Conservation (phyloP, 2,329 filamentous ascomycete species). For the Alternaria conjuncta region DNA sequence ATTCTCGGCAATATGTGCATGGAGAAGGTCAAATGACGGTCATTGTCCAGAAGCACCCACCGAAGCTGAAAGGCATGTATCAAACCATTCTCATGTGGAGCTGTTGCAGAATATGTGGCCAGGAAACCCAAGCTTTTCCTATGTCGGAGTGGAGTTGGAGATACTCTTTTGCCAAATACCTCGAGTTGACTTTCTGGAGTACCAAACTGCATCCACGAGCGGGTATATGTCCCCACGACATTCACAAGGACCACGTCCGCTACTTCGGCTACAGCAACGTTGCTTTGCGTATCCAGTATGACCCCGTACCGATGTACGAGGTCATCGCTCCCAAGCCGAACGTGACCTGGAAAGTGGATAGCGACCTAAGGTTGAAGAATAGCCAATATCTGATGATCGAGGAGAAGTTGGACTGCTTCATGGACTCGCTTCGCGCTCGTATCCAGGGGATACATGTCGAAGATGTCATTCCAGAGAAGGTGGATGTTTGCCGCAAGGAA, state of each 20-base stretch:
- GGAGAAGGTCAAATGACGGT: slow-evolving; percentile 93
- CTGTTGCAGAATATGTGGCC: slow-evolving; percentile 88
- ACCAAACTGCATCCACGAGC: slow-evolving; percentile 77
- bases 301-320: slow-evolving; percentile 89
- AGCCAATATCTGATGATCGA: slow-evolving; percentile 84
- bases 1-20: slow-evolving; percentile 96
- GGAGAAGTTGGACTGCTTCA: slow-evolving; percentile 83
- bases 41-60: slow-evolving; percentile 78
- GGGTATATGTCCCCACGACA: slow-evolving; percentile 84
- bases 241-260: slow-evolving; percentile 88
- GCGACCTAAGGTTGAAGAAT: slow-evolving; percentile 91
- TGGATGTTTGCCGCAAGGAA: slow-evolving; percentile 79
- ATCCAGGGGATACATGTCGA: slow-evolving; percentile 90
- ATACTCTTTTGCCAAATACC: slow-evolving; percentile 97
- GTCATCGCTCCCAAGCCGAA: slow-evolving; percentile 89
- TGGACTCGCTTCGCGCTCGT: slow-evolving; percentile 81
- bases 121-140: slow-evolving; percentile 84
- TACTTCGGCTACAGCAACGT: slow-evolving; percentile 91
- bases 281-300: slow-evolving; percentile 88
- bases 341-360: slow-evolving; percentile 97
- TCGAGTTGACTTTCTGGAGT: slow-evolving; percentile 98
- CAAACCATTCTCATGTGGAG: slow-evolving; percentile 97
- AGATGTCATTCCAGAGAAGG: slow-evolving; percentile 85
- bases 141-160: slow-evolving; percentile 98
- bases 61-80: slow-evolving; percentile 68